Evolutionary conservation across 1,284 basidiomycete species (phyloP).

Genomic region (Rhizoctonia solani): DNA sequence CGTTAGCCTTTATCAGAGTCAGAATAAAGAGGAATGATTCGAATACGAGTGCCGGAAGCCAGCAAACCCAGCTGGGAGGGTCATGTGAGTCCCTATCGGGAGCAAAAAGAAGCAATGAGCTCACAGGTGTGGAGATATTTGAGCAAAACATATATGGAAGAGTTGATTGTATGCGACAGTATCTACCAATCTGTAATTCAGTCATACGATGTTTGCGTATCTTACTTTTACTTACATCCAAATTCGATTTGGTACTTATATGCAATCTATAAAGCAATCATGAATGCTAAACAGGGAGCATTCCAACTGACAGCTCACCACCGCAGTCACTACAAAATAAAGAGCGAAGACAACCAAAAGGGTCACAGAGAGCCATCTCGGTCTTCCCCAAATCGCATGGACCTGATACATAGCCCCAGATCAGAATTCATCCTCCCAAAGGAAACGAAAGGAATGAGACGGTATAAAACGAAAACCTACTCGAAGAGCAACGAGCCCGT

Average conservation of each 20-base stretch:
- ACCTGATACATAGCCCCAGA: background rate
- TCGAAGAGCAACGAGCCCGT: conserved; percentile 33
- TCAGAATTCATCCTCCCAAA: background rate
- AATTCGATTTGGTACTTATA: conserved; percentile 4
- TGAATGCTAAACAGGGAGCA: background rate
- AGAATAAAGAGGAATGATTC: conserved; percentile 33
- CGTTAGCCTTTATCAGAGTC: conserved; percentile 28
- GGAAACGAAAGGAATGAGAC: background rate
- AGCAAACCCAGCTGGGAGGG: conserved; percentile 16
- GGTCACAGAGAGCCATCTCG: conserved; percentile 4
- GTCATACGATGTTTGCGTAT: too few species aligned
- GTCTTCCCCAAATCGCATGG: conserved; percentile 17
- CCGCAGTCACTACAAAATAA: background rate
- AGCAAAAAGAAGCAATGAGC: background rate
- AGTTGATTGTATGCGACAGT: conserved; percentile 3
- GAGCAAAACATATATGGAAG: conserved; percentile 1
- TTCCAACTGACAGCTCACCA: conserved; percentile 8
- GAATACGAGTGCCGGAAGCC: conserved; percentile 31
- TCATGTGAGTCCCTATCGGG: background rate
- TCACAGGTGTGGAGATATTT: conserved; percentile 12
- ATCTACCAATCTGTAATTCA: too few species aligned
- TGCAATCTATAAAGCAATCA: background rate
- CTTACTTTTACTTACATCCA: background rate
- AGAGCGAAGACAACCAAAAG: background rate
- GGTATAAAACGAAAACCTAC: conserved; percentile 9